Conservation (phyloP, 1,139 yeast genomes). For the Arxiozyma slooffiae region DNA sequence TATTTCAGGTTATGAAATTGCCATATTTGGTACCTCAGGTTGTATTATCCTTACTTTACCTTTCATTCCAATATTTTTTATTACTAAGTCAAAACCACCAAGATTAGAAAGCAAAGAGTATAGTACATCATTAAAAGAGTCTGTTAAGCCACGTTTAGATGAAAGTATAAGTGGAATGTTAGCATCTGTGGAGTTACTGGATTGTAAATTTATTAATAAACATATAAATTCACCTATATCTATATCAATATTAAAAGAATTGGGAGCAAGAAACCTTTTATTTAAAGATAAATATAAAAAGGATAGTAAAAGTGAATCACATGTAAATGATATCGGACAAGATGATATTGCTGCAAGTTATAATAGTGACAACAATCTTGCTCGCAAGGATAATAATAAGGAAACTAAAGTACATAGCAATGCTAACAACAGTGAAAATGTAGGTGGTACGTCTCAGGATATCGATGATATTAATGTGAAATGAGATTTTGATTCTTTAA, state of each 20-base stretch:
- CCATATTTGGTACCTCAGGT: conserved; percentile 47
- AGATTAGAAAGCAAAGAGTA: conserved; percentile 85
- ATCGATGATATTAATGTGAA: conserved; percentile 50
- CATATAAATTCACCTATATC: conserved; percentile 55
- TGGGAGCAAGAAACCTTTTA: conserved; percentile 62
- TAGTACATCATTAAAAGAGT: conserved; percentile 67
- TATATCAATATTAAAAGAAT: conserved; percentile 56
- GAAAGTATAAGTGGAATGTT: conserved; percentile 87
- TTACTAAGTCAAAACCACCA: conserved; percentile 76
- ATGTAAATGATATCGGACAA: conserved; percentile 25
- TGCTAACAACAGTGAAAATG: conserved; percentile 6
- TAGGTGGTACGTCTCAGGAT: conserved; percentile 19
- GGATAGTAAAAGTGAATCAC: conserved; percentile 35
- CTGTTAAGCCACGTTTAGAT: conserved; percentile 83
- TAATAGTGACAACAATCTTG: conserved; percentile 20
- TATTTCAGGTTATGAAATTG: conserved; percentile 83
- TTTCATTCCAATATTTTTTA: conserved; percentile 42
- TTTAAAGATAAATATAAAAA: conserved; percentile 62
- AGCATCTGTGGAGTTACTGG: conserved; percentile 72
- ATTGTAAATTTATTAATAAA: conserved; percentile 58
- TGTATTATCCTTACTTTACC: conserved; percentile 52
- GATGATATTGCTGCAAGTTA: conserved; percentile 19
- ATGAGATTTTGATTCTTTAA: conserved; percentile 80
- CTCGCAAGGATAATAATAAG: conserved; percentile 1
- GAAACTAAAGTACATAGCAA: conserved; percentile 1